Percentiles rank a stretch among this genome's conserved stretches.
Conservation (phyloP, 148 eudicot genomes). For the Camellia sinensis region DNA sequence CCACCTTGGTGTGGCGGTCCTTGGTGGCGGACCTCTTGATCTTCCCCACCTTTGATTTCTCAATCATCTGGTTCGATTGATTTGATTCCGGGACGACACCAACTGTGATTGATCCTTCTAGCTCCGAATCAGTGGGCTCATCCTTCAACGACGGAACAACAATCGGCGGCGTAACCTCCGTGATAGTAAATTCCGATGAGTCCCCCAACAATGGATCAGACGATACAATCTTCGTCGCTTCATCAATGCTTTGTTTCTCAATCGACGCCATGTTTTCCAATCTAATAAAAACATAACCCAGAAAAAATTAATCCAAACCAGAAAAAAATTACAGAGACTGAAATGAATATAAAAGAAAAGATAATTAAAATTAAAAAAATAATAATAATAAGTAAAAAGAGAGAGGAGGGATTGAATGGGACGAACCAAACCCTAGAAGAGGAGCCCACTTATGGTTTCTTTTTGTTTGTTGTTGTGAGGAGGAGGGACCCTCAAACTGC, state of each 20-base stretch:
- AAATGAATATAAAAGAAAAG: background rate
- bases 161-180: constrained; percentile 16
- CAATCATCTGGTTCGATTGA: background rate
- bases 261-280: constrained; percentile 26
- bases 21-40: constrained; percentile 52
- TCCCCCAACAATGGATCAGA: constrained; percentile 38
- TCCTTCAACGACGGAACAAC: constrained; percentile 34
- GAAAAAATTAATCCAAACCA: background rate
- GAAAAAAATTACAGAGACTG: background rate
- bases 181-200: constrained; percentile 23
- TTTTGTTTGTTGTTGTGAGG: background rate
- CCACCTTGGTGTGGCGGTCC: constrained; percentile 93
- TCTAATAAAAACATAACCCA: constrained; percentile 1
- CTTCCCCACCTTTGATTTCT: constrained; percentile 13
- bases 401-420: background rate
- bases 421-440: constrained; percentile 6
- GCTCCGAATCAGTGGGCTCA: constrained; percentile 45
- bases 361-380: background rate
- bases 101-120: constrained; percentile 18
- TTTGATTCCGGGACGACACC: background rate
- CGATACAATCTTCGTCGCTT: constrained; percentile 17
- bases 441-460: background rate
- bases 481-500: background rate
- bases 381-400: background rate
- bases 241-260: constrained; percentile 21